These are phyloP conservation scores for Puccinia brachypodii DNA, from an alignment of 1,284 basidiomycete species.

Conservation along the genomic window DNA sequence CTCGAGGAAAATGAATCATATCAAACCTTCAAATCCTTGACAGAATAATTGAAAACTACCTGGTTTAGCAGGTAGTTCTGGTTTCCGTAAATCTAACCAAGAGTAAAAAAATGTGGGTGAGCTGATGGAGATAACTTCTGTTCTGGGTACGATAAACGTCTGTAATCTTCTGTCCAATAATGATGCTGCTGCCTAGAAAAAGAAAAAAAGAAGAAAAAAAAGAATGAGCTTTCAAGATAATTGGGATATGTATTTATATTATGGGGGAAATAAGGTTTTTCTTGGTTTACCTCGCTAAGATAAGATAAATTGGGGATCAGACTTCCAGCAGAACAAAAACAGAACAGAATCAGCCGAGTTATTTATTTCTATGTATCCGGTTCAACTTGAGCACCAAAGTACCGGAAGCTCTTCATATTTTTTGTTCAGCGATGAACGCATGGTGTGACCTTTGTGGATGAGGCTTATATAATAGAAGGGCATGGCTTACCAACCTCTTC, in stretches of 20 bases:
- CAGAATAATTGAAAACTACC: constrained; percentile 88
- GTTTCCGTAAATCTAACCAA: constrained; percentile 80
- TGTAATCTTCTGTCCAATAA: constrained; percentile 73
- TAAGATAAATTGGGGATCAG: constrained; percentile 51
- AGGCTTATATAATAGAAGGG: constrained; percentile 63
- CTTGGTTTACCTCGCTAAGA: constrained; percentile 58
- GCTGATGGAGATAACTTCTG: constrained; percentile 76
- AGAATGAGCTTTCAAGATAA: background rate
- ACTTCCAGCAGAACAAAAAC: constrained; percentile 8
- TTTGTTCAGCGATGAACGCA: constrained; percentile 35
- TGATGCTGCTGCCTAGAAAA: constrained; percentile 74
- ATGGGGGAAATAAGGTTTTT: background rate
- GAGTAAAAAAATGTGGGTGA: constrained; percentile 86
- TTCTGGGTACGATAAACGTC: constrained; percentile 78
- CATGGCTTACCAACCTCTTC: constrained; percentile 37
- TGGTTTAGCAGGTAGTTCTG: constrained; percentile 71
- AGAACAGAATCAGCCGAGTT: background rate
- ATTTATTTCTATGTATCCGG: background rate
- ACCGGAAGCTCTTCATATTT: background rate
- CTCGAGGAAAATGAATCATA: background rate
- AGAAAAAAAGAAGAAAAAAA: background rate
- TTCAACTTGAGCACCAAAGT: background rate
- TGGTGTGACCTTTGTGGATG: background rate
- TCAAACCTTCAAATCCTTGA: constrained; percentile 72
- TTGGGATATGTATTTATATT: no score